Evolutionary conservation across 257 asterid species (phyloP), one percentile per base, ranked within the genome.

Genomic region (Eucommia ulmoides): DNA sequence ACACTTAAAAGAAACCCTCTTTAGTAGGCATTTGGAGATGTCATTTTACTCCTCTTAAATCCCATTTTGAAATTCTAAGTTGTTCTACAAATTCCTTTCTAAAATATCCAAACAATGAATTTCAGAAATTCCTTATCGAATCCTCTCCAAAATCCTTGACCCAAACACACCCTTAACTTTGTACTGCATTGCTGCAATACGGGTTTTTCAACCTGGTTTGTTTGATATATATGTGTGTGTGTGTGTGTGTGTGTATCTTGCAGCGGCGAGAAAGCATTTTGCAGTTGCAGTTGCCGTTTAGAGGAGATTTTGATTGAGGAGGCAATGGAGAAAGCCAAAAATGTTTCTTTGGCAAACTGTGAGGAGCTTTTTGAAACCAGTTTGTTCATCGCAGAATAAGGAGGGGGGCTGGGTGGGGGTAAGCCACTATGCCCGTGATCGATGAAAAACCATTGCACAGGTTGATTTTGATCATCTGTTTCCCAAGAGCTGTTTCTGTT

Each of bases 181-280:
- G n/a, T n/a, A n/a, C n/a, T n/a, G n/a, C n/a, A n/a, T n/a, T n/a
- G n/a, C n/a, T n/a, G n/a, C n/a, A n/a, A n/a, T n/a, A n/a, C n/a
- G n/a, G n/a, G n/a, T n/a, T n/a, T n/a, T n/a, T n/a, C n/a, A n/a
- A n/a, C n/a, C 21, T 62, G 42, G 65, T 18, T 41, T 59, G 23
- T 41, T 70, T 57, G 54, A 25, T 61, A 20, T n/a, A n/a, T n/a
- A n/a, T n/a, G n/a, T n/a, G n/a, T n/a, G n/a, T n/a, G n/a, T n/a
- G n/a, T n/a, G n/a, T 29, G 38, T 5, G 38, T 29, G 38, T 5
- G 6, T 29, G 12, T 29, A 5, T n/a, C 24, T 12, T 54, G 65
- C 86, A 86, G 96, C 59, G 93, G 93, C 8, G 97, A 83, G 77
- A 80, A 73, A 55, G 91, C 96, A 2, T 91, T 91, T 67, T 91